Percentiles rank a stretch among this genome's conserved stretches.
phyloP scores from a whole-genome alignment of 2,329 filamentous ascomycete genomes.

The Didymellaceae sp. region DNA sequence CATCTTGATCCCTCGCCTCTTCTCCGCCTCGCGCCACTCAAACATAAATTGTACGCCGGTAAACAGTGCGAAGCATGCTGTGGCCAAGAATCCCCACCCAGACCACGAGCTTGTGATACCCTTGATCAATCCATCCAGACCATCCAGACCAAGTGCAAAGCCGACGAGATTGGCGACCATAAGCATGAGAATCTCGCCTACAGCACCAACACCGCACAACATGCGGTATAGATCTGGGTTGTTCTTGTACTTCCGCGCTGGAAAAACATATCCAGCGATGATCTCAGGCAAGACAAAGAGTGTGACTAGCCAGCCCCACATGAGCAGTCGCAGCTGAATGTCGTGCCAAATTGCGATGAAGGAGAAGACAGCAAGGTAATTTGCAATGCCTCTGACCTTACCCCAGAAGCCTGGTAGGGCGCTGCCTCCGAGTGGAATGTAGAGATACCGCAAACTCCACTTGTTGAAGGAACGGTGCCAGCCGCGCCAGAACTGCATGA shows the following conservation, averaged over 20 bases:
- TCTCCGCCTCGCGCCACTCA: slow-evolving; percentile 86
- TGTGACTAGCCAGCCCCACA: slow-evolving; percentile 97
- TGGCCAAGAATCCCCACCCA: slow-evolving; percentile 74
- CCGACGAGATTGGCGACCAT: slow-evolving; percentile 94
- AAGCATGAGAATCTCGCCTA: slow-evolving; percentile 90
- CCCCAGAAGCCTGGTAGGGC: slow-evolving; percentile 43
- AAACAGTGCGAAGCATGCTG: slow-evolving; percentile 77
- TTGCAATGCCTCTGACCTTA: slow-evolving; percentile 68
- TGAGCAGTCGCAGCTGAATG: slow-evolving; percentile 84
- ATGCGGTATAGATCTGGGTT: slow-evolving; percentile 77
- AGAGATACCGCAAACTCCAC: slow-evolving; percentile 93
- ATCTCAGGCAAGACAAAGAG: slow-evolving; percentile 93
- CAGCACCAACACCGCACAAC: slow-evolving; percentile 79
- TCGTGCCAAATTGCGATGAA: slow-evolving; percentile 99
- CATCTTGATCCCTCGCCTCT: slow-evolving; percentile 78
- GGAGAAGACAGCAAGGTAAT: slow-evolving; percentile 86
- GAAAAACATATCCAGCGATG: slow-evolving; percentile 74
- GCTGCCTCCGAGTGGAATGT: slow-evolving; percentile 84
- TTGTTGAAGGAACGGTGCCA: slow-evolving; percentile 97
- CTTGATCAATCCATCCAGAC: slow-evolving; percentile 75
- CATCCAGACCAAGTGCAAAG: slow-evolving; percentile 91
- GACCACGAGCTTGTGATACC: slow-evolving; percentile 79
- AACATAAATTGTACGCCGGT: slow-evolving; percentile 94
- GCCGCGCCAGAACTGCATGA: slow-evolving; percentile 89
- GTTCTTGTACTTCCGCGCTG: slow-evolving; percentile 71